Conservation (phyloP, 768 basidiomycete genomes). For the Amanita phalloides region DNA sequence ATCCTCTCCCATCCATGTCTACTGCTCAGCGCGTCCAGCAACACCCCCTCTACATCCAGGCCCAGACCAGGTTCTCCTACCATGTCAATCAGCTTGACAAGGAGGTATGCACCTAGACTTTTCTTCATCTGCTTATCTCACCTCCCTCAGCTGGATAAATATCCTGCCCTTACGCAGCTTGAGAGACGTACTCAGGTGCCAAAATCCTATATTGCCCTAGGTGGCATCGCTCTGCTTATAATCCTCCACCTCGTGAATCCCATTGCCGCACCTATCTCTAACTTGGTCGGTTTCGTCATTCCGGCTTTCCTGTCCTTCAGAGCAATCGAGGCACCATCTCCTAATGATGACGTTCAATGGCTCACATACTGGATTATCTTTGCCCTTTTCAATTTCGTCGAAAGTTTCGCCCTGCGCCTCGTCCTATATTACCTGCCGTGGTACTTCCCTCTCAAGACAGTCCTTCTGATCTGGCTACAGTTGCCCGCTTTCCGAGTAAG, state of each 20-base stretch:
- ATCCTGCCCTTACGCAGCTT: conserved; percentile 71
- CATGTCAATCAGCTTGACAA: conserved; percentile 91
- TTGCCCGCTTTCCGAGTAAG: conserved; percentile 75
- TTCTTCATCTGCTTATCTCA: conserved; percentile 7
- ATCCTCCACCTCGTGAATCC: conserved; percentile 82
- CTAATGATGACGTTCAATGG: conserved; percentile 89
- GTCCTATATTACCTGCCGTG: conserved; percentile 91
- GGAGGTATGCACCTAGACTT: conserved; percentile 50
- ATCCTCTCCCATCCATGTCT: conserved; percentile 43
- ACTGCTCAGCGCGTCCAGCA: conserved; percentile 76
- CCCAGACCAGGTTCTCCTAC: conserved; percentile 69
- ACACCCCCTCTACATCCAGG: conserved; percentile 81
- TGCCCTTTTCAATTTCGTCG: conserved; percentile 87
- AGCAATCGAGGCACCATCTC: conserved; percentile 80
- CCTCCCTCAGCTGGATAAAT: conserved; percentile 59
- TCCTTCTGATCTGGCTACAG: conserved; percentile 89
- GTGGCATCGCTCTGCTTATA: conserved; percentile 52
- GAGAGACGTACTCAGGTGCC: conserved; percentile 90
- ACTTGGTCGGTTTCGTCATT: conserved; percentile 89
- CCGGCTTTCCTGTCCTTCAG: conserved; percentile 94
- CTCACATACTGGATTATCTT: conserved; percentile 97
- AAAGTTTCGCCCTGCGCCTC: conserved; percentile 72
- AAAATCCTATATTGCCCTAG: conserved; percentile 83
- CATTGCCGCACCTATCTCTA: conserved; percentile 86
- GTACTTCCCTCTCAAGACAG: conserved; percentile 90